These are phyloP conservation scores for Botrytis pseudocinerea DNA, from an alignment of 2,329 filamentous ascomycete species.

Conservation along the genomic window DNA sequence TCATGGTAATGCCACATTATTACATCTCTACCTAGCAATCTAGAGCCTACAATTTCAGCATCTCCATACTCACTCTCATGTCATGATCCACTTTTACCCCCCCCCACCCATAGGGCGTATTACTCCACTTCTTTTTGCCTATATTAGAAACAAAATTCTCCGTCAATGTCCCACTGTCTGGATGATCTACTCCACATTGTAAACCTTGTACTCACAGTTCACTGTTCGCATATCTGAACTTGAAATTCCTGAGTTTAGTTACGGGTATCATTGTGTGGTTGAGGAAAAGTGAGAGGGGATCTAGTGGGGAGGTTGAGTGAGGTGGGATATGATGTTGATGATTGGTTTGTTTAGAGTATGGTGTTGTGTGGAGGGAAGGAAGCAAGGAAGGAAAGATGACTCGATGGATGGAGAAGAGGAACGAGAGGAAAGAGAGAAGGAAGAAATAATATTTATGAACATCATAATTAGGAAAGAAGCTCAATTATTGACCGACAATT, in stretches of 20 bases:
- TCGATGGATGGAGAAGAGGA: too few species aligned
- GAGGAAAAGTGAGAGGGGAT: neutral
- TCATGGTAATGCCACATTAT: neutral
- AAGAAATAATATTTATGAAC: accelerated
- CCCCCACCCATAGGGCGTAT: accelerated
- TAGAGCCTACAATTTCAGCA: too few species aligned
- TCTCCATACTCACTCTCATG: neutral
- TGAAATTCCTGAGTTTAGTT: too few species aligned
- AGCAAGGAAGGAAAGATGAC: neutral
- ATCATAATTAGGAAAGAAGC: neutral
- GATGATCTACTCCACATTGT: neutral
- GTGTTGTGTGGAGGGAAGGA: neutral
- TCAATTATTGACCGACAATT: neutral
- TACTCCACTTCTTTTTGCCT: neutral
- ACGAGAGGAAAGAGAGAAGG: neutral
- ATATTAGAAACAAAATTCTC: neutral
- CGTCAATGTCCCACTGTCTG: neutral
- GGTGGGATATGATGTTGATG: neutral
- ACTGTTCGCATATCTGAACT: neutral
- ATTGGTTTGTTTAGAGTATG: neutral
- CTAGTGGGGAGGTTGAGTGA: neutral
- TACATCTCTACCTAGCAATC: neutral
- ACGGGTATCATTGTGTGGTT: neutral
- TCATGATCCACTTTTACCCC: neutral
- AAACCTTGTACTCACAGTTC: neutral